A percentile compares a stretch with the other conserved stretches of the same genome.
phyloP scores from a whole-genome alignment of 2,329 filamentous ascomycete genomes.

The Akanthomyces dipterigenus region DNA sequence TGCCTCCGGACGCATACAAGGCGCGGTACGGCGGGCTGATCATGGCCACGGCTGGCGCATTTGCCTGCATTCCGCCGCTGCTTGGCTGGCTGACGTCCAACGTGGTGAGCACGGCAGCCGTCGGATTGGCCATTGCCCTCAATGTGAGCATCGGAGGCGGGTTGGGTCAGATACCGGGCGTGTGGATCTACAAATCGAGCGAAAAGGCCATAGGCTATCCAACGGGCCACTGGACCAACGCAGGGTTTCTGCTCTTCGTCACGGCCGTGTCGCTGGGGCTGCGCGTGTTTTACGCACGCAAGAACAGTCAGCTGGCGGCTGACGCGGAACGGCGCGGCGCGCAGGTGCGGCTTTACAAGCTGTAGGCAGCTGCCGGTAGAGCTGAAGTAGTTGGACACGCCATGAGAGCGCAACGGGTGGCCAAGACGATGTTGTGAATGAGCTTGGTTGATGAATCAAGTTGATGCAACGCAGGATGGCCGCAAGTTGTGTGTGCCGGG shows the following conservation, averaged over 20 bases:
- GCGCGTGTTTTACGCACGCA: constrained; percentile 48
- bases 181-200: constrained; percentile 65
- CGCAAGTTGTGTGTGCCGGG: too few relatives aligned
- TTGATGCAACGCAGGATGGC: neutral
- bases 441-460: neutral
- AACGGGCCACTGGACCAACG: constrained; percentile 64
- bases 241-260: constrained; percentile 52
- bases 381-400: too few relatives aligned
- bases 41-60: constrained; percentile 58
- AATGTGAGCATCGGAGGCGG: constrained; percentile 62
- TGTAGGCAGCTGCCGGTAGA: constrained; percentile 17
- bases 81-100: constrained; percentile 67
- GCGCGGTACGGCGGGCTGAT: constrained; percentile 64
- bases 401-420: neutral
- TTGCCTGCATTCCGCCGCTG: constrained; percentile 62
- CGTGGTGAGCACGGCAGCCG: constrained; percentile 56
- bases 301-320: constrained; percentile 31
- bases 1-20: constrained; percentile 53
- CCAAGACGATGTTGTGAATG: neutral
- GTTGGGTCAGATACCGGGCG: constrained; percentile 63
- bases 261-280: constrained; percentile 47
- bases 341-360: constrained; percentile 34
- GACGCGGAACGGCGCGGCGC: constrained; percentile 25
- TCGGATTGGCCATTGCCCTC: constrained; percentile 62
- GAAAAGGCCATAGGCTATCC: constrained; percentile 57